Evolutionary conservation across 192 early-diverging fungal species (phyloP).

Genomic region (Paraglomus brasilianum): DNA sequence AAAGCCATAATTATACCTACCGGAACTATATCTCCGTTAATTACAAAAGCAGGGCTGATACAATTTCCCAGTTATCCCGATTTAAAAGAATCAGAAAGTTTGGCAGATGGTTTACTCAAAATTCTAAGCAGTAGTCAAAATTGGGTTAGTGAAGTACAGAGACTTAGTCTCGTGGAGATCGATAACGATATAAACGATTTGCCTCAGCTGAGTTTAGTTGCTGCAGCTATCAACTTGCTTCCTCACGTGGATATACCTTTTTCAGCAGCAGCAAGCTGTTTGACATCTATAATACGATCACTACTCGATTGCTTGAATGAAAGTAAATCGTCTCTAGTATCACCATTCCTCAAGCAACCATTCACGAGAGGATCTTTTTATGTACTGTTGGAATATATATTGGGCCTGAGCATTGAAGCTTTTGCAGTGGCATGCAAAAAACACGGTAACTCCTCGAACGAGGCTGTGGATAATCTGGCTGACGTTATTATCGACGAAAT

Average conservation of each 20-base stretch:
- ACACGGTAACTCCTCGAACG: conserved; percentile 5
- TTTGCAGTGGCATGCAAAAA: conserved; percentile 36
- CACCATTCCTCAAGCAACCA: conserved; percentile 33
- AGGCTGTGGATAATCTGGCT: conserved; percentile 30
- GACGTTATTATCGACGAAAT: conserved; percentile 40
- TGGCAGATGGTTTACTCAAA: conserved; percentile 43
- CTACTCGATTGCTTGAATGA: not conserved
- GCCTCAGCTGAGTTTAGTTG: conserved; percentile 41
- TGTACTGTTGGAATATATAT: conserved; percentile 45
- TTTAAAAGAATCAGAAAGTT: not conserved
- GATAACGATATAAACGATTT: conserved; percentile 28
- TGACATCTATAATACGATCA: not conserved
- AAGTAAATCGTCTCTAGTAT: conserved; percentile 1
- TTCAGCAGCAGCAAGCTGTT: not conserved
- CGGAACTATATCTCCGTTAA: conserved; percentile 46
- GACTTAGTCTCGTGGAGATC: conserved; percentile 38
- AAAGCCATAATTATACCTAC: conserved; percentile 38
- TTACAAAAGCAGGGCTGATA: conserved; percentile 49
- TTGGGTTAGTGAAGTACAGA: conserved; percentile 50
- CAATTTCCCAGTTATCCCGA: conserved; percentile 40
- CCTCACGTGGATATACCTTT: conserved; percentile 33
- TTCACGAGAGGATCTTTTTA: conserved; percentile 46
- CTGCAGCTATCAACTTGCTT: conserved; percentile 46
- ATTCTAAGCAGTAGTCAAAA: conserved; percentile 38
- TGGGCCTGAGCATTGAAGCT: conserved; percentile 51